Base-by-base conservation (phyloP, 768 basidiomycete genomes). In the Paxillus rubicundulus region DNA sequence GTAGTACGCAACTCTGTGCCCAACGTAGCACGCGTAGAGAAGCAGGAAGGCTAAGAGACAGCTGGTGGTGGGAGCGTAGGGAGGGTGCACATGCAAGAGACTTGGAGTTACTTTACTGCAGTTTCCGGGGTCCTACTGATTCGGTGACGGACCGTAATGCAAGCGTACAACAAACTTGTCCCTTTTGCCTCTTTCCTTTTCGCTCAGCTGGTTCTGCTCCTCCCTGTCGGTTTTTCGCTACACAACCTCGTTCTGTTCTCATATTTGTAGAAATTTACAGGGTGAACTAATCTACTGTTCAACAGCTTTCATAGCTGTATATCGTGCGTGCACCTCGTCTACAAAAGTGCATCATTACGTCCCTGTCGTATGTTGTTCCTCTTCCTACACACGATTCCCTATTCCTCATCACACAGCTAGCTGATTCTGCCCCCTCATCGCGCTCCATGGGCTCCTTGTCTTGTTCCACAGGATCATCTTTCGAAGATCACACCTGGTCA, bases 391-490 rank as follows among this genome's bases (percentile, higher is more conserved):
- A 24, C 32, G 27, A 18, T 14, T 41, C 44, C 20, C 16, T 34
- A 27, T 34, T 38, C 14, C 51, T 41, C 43, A 48, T 40, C 47
- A 40, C 3, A 13, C 28, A 18, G 18, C 12, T 39, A 46, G 36
- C 20, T 38, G 34, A 32, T 42, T 48, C 47, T 32, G n/a, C 45
- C 32, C 40, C 45, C 45, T 50, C 53, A 37, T 53, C 50, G 39
- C 55, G 50, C 54, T 54, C 52, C 53, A 72, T 72, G 71, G 70
- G 70, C 57, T 64, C 67, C 50, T 60, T 70, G 8, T 64, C 72
- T 27, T 64, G 66, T 39, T 67, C 74, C 45, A 44, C 61, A 5
- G 62, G 65, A 47, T 45, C 56, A 17, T 68, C 56, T 56, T 51
- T 62, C 49, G 69, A 74, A 52, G 61, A 64, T 43, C 37, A 53